phyloP scores from a whole-genome alignment of 805 yeast species.

The Yamadazyma sp. region DNA sequence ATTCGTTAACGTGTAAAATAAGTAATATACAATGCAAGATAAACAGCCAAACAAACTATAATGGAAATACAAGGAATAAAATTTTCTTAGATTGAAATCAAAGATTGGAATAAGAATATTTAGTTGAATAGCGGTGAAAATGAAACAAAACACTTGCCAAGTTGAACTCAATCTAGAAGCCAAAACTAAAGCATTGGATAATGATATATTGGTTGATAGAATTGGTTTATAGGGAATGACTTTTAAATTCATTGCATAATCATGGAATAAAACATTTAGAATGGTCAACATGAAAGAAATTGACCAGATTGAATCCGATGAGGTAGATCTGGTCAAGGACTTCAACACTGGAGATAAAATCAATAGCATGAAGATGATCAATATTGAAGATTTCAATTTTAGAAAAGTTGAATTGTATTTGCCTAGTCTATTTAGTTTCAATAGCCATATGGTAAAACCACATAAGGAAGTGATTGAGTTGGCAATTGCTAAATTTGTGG shows the following conservation, averaged over 20 bases:
- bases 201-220: slow-evolving; percentile 75
- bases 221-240: slow-evolving; percentile 41
- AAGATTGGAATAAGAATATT: slow-evolving; percentile 73
- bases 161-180: slow-evolving; percentile 83
- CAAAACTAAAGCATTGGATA: slow-evolving; percentile 82
- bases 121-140: slow-evolving; percentile 66
- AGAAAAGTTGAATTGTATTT: slow-evolving; percentile 5
- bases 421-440: slow-evolving; percentile 9
- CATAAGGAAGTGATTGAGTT: slow-evolving; percentile 25
- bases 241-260: slow-evolving; percentile 55
- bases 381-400: slow-evolving; percentile 56
- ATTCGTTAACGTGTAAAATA: slow-evolving; percentile 26
- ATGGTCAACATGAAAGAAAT: slow-evolving; percentile 75
- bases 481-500: slow-evolving; percentile 37
- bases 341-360: slow-evolving; percentile 87
- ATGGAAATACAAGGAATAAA: slow-evolving; percentile 16
- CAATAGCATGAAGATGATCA: slow-evolving; percentile 67
- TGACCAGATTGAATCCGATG: slow-evolving; percentile 96
- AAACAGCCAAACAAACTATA: slow-evolving; percentile 11
- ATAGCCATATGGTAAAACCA: slow-evolving; percentile 32
- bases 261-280: slow-evolving; percentile 63
- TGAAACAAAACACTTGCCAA: slow-evolving; percentile 77
- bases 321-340: slow-evolving; percentile 82
- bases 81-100: slow-evolving; percentile 54
- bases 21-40: slow-evolving; percentile 21